Evolutionary conservation across 2,329 filamentous ascomycete genomes (phyloP).

Genomic region (Bipolaris gigantea): DNA sequence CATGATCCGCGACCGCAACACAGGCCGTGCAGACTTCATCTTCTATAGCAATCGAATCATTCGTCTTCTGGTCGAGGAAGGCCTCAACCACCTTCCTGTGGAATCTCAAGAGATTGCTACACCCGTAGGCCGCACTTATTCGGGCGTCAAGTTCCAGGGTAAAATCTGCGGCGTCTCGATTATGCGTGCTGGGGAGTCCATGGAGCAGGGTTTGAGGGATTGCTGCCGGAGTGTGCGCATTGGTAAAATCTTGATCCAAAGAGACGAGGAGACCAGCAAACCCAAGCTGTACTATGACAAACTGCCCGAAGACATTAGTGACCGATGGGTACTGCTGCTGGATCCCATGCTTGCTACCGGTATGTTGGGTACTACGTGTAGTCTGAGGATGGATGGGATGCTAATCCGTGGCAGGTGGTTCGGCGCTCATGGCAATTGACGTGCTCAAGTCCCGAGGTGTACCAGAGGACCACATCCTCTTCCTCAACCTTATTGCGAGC

Average conservation of each 20-base stretch:
- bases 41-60: conserved; percentile 99
- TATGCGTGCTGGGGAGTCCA: conserved; percentile 96
- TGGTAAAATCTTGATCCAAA: conserved; percentile 96
- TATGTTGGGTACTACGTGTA: conserved; percentile 46
- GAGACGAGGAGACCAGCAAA: conserved; percentile 90
- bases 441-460: conserved; percentile 88
- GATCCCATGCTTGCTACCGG: conserved; percentile 99
- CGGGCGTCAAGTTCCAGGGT: conserved; percentile 91
- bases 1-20: conserved; percentile 92
- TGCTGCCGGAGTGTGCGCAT: conserved; percentile 98
- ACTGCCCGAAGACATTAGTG: conserved; percentile 87
- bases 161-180: conserved; percentile 99
- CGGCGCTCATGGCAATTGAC: conserved; percentile 94
- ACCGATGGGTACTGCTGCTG: conserved; percentile 88
- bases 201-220: conserved; percentile 95
- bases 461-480: conserved; percentile 91
- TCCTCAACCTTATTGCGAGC: conserved; percentile 96
- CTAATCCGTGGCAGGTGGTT: conserved; percentile 66
- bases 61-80: conserved; percentile 92
- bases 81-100: conserved; percentile 92
- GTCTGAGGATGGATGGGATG: background rate
- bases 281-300: conserved; percentile 98
- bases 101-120: conserved; percentile 87
- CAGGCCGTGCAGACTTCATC: conserved; percentile 92
- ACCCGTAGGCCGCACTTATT: conserved; percentile 83